A percentile compares a stretch with the other conserved stretches of the same genome.
Conservation (phyloP, 345 rosid species). For the Cardamine resedifolia region DNA sequence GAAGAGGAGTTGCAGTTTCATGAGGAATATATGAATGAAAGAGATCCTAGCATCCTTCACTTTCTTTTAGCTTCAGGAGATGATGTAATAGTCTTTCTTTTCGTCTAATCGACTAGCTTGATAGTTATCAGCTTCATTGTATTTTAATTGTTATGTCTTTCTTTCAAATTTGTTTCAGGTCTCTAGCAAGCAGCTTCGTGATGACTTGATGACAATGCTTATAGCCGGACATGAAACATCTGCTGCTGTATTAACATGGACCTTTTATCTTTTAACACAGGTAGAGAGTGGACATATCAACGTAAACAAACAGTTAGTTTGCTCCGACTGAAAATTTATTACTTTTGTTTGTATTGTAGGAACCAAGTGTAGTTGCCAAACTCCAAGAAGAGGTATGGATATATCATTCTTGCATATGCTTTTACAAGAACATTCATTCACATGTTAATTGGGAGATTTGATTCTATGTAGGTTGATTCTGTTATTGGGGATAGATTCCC, state of each 20-base stretch:
- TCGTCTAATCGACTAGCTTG: neutral
- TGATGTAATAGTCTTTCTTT: constrained; percentile 50
- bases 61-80: constrained; percentile 93
- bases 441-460: neutral
- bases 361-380: constrained; percentile 72
- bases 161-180: constrained; percentile 53
- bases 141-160: constrained; percentile 5
- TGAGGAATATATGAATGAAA: constrained; percentile 89
- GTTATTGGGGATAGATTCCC: constrained; percentile 88
- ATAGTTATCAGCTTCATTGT: constrained; percentile 11
- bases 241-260: constrained; percentile 97
- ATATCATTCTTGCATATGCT: neutral
- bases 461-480: constrained; percentile 67
- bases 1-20: constrained; percentile 91
- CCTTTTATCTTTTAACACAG: constrained; percentile 81
- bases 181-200: constrained; percentile 94
- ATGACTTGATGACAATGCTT: constrained; percentile 98
- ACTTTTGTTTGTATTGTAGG: constrained; percentile 48
- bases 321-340: neutral
- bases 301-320: neutral
- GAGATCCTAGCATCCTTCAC: constrained; percentile 97
- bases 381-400: constrained; percentile 81
- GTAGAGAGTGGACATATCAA: constrained; percentile 38
- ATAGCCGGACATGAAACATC: constrained; percentile 99
- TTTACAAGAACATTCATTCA: constrained; percentile 5